These are phyloP conservation scores for Hippophae gyantsensis DNA, from an alignment of 306 rosid genomes.

Conservation along the genomic window DNA sequence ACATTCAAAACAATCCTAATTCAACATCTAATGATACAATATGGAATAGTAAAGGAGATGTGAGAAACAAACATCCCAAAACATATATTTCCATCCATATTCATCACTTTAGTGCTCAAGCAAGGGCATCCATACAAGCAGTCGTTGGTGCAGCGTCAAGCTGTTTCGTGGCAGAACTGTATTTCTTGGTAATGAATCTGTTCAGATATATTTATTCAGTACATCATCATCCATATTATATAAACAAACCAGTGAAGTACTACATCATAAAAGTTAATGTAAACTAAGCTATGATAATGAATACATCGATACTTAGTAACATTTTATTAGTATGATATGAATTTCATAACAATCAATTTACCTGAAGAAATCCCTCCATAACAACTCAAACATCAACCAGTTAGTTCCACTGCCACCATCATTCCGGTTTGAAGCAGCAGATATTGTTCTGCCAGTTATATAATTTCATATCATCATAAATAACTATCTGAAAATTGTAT, in stretches of 20 bases:
- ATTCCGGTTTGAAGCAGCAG: conserved; percentile 43
- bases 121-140: conserved; percentile 72
- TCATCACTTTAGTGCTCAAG: conserved; percentile 32
- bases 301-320: background rate
- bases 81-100: conserved; percentile 9
- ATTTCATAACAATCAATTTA: conserved; percentile 16
- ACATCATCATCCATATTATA: background rate
- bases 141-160: conserved; percentile 52
- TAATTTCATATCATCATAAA: conserved; percentile 13
- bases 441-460: conserved; percentile 33
- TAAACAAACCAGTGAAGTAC: background rate
- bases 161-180: conserved; percentile 67
- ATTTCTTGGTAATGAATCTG: conserved; percentile 87
- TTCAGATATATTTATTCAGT: background rate
- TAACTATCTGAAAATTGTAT: conserved; percentile 5
- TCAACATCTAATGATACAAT: conserved; percentile 18
- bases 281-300: background rate
- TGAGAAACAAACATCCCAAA: conserved; percentile 21
- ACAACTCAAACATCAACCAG: conserved; percentile 86
- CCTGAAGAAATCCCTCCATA: conserved; percentile 99
- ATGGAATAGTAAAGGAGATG: conserved; percentile 7
- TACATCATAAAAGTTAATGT: background rate
- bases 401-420: conserved; percentile 62
- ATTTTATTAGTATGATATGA: background rate
- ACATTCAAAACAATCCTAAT: conserved; percentile 13